A percentile compares a stretch with the other conserved stretches of the same genome.
phyloP scores from a whole-genome alignment of 331 rosid species.

The Telfairia occidentalis region DNA sequence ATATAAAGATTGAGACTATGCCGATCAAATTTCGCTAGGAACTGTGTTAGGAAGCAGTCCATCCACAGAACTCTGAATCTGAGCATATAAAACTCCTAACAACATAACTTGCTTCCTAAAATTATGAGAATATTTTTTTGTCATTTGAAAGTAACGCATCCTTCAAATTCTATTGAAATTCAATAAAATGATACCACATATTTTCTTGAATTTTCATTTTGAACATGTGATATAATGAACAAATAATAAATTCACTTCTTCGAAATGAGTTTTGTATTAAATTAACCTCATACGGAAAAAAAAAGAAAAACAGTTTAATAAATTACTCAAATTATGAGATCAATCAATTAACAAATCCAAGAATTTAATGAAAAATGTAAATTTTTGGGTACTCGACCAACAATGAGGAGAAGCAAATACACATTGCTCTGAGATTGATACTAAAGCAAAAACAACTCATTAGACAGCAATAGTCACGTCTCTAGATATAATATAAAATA shows the following conservation, averaged over 20 bases:
- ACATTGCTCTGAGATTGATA: background rate
- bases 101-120: background rate
- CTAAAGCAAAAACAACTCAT: background rate
- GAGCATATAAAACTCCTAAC: background rate
- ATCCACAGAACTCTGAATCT: background rate
- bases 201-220: background rate
- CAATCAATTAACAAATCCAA: background rate
- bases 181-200: background rate
- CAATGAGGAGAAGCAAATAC: background rate
- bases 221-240: background rate
- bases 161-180: background rate
- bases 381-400: background rate
- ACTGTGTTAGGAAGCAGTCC: background rate
- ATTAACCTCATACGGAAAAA: too few species aligned
- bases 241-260: too few species aligned
- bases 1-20: background rate
- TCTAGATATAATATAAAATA: background rate
- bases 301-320: too few species aligned
- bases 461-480: background rate
- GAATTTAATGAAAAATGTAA: background rate
- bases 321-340: background rate
- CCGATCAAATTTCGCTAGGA: background rate
- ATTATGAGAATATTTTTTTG: background rate
- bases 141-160: too few species aligned
- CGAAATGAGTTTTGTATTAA: background rate